phyloP scores from a whole-genome alignment of 495 filamentous ascomycete species.

The Aspergillus affinis region DNA sequence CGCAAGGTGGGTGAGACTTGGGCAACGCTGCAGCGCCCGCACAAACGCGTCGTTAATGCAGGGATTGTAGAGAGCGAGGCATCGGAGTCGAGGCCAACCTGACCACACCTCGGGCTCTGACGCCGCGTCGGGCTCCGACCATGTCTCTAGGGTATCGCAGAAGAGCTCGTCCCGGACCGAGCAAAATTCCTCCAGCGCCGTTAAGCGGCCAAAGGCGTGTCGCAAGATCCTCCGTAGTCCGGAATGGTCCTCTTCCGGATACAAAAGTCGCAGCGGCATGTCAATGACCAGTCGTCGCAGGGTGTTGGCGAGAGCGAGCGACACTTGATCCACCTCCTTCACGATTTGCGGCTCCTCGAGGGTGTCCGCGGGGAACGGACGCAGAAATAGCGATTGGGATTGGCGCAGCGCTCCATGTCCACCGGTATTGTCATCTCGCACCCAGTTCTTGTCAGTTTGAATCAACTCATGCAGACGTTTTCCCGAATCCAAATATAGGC shows the following conservation, averaged over 20 bases:
- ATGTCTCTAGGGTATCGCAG: slow-evolving; percentile 15
- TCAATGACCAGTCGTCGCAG: slow-evolving; percentile 16
- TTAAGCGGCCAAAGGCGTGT: slow-evolving; percentile 28
- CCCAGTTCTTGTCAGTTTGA: background rate
- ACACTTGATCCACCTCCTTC: slow-evolving; percentile 9
- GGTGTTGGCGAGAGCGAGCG: background rate
- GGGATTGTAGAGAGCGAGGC: slow-evolving; percentile 35
- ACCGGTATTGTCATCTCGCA: background rate
- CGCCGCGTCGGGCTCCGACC: slow-evolving; percentile 8
- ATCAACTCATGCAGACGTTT: slow-evolving; percentile 11
- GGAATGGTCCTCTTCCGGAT: slow-evolving; percentile 21
- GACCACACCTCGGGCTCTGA: slow-evolving; percentile 27
- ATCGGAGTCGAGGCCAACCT: slow-evolving; percentile 29
- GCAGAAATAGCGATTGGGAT: slow-evolving; percentile 16
- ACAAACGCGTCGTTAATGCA: slow-evolving; percentile 27
- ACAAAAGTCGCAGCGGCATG: slow-evolving; percentile 15
- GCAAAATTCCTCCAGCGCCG: slow-evolving; percentile 31
- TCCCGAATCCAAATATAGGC: slow-evolving; percentile 24
- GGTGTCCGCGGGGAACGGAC: slow-evolving; percentile 13
- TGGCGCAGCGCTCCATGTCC: background rate
- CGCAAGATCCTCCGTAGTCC: slow-evolving; percentile 22
- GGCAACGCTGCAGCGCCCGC: slow-evolving; percentile 23
- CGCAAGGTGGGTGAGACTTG: slow-evolving; percentile 30
- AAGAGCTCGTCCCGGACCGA: slow-evolving; percentile 16
- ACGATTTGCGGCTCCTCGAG: slow-evolving; percentile 8